Evolutionary conservation across 139 green algal species (phyloP).

Genomic region (Picocystis salinarum): DNA sequence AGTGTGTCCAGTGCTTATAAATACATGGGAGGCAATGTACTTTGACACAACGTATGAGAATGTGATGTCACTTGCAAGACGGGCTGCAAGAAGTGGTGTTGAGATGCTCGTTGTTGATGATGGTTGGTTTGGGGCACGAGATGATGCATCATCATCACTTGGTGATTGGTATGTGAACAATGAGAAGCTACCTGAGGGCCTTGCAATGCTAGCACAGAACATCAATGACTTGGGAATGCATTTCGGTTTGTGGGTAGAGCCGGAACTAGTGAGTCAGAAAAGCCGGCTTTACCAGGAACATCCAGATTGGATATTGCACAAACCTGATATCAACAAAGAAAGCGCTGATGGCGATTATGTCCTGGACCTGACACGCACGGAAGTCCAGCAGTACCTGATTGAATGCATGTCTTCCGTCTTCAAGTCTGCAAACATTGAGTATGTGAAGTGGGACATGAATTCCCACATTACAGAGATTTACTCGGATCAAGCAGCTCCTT

Average conservation of each 20-base stretch:
- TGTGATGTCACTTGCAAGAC: not conserved
- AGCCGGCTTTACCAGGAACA: not conserved
- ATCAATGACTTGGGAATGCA: not conserved
- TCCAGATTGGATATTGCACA: not conserved
- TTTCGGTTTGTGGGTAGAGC: not conserved
- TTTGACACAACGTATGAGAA: not conserved
- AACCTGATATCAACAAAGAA: no score
- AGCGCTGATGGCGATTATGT: no score
- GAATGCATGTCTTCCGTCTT: not conserved
- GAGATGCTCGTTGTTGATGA: not conserved
- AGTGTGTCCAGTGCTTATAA: not conserved
- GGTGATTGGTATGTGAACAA: not conserved
- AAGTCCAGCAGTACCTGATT: not conserved
- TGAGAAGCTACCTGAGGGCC: not conserved
- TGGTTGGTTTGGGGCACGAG: not conserved
- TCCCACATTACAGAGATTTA: not conserved
- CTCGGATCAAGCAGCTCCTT: not conserved
- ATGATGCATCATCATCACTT: not conserved
- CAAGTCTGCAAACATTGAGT: not conserved
- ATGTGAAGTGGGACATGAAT: constrained; percentile 1
- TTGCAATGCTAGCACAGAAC: not conserved
- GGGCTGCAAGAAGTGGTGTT: not conserved
- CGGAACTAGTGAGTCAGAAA: not conserved
- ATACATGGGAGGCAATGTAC: not conserved
- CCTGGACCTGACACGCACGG: no score